Evolutionary conservation across 2,329 filamentous ascomycete genomes (phyloP), one percentile per base, ranked within the genome.

Genomic region (Fonsecaea pedrosoi): DNA sequence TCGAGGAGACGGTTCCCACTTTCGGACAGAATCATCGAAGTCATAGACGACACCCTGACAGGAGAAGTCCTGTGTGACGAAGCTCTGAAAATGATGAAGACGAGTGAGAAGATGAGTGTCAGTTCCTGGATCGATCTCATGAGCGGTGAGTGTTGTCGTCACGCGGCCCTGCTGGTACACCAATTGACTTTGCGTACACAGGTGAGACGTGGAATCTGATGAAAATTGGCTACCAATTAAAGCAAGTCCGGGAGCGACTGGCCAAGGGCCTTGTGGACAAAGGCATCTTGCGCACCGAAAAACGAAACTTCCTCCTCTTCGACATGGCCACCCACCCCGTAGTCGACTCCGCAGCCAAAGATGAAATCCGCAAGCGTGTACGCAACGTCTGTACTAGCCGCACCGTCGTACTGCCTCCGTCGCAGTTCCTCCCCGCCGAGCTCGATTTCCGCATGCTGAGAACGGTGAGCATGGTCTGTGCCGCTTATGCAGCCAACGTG

Each of bases 191-290:
- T 50, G 18, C 34, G 9, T 42, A 18, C 54, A 42, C 77, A 98
- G 94, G 95, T 78, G 95, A 99, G 82, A 99, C 95, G 63, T 99
- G 95, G 95, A 99, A 99, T 78, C 84, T 99, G 72, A 98, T 99
- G 95, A 99, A 99, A 85, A 99, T 99, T 75, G 95, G 95, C 78
- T 99, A 99, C 81, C 95, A 99, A 84, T 87, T 99, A 74, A 99
- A 99, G 84, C 95, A 99, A 85, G 95, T 99, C 66, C 93, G 95
- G 77, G 95, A 99, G 83, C 92, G 95, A 65, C 87, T 99, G 65
- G 94, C 94, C 76, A 99, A 99, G 82, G 95, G 95, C 38, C 88
- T 99, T 54, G 95, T 99, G 71, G 95, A 99, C 83, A 99, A 99
- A 83, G 95, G 95, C 76, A 97, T 99, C 78, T 87, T 99, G 66